Evolutionary conservation across 139 green algal genomes (phyloP).

Genomic region (Edaphochlamys debaryana): DNA sequence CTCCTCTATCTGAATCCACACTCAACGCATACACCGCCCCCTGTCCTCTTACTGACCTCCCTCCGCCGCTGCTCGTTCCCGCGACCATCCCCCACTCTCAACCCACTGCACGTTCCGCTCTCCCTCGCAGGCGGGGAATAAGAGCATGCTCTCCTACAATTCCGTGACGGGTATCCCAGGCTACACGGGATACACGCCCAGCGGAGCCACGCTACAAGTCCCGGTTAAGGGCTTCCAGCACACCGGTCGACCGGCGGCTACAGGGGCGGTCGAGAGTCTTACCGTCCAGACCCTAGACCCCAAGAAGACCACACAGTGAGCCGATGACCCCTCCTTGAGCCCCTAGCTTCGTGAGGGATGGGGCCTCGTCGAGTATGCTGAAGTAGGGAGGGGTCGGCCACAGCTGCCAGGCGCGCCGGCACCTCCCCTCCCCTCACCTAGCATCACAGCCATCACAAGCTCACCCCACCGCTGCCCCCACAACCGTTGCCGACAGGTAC

Average conservation of each 20-base stretch:
- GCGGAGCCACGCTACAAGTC: slow-evolving; percentile 25
- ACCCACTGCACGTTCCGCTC: too few species aligned
- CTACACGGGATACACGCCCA: slow-evolving; percentile 68
- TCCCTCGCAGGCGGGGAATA: slow-evolving; percentile 57
- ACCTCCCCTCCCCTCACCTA: not conserved
- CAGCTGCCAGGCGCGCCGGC: too few species aligned
- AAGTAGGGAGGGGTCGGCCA: not conserved
- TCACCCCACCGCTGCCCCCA: too few species aligned
- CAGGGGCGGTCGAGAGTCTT: not conserved
- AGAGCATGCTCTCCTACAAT: slow-evolving; percentile 59
- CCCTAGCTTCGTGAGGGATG: too few species aligned
- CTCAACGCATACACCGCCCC: too few species aligned
- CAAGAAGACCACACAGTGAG: slow-evolving; percentile 26
- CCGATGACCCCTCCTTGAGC: too few species aligned
- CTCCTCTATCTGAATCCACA: too few species aligned
- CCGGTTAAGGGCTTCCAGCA: slow-evolving; percentile 57
- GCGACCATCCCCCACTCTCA: too few species aligned
- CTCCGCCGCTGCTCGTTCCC: not conserved
- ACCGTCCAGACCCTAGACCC: not conserved
- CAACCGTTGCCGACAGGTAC: slow-evolving; percentile 14
- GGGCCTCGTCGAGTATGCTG: too few species aligned
- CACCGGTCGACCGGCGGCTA: slow-evolving; percentile 49
- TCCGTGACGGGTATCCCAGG: slow-evolving; percentile 64
- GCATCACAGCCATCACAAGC: not conserved
- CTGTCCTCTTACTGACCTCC: not conserved